Base-by-base conservation (phyloP, 2,329 filamentous ascomycete species). In the Sporothrix protearum region DNA sequence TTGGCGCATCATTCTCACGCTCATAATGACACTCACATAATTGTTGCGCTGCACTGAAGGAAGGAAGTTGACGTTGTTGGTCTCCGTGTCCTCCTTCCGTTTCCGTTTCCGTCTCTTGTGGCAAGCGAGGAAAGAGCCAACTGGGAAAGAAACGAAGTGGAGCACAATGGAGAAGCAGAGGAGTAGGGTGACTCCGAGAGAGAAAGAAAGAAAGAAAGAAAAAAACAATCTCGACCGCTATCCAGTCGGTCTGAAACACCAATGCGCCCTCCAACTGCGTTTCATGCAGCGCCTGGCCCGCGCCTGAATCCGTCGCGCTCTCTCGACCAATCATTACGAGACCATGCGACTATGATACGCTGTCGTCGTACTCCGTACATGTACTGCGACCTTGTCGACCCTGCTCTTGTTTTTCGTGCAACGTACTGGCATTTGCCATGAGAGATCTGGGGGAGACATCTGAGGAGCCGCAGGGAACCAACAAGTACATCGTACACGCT, bases 211-310 rank as follows among this genome's bases (percentile, higher is more conserved):
- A 9, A 9, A 22, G 7, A 2, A 53, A 28, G 6, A 2, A 6
- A 19, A 12, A 42, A 3, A 10, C 10, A 63, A 28, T 22, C 36
- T 28, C n/a, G 59, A 47, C 16, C 42, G 3, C 33, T 8, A 47
- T 47, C 10, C 12, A 33, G 53, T 33, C 51, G n/a, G 42, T 39
- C 70, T 71, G 70, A 71, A 71, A 71, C 70, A 71, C 70, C 64
- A 47, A 57, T 59, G 22, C 33, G 6, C 36, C 55, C 55, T 64
- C 33, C 55, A 61, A 22, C 22, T 55, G 66, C 49, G 70, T 71
- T 71, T 71, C 70, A 69, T 47, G 28, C 30, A 33, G 33, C 63
- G 64, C 55, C 55, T 69, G 25, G 51, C 47, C 59, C 36, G 63
- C 42, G 36, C 61, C 10, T 66, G 42, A 49, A 30, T 10, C 5